Evolutionary conservation across 768 basidiomycete species (phyloP), one percentile per base, ranked within the genome.

Genomic region (Termitomyces heimii): DNA sequence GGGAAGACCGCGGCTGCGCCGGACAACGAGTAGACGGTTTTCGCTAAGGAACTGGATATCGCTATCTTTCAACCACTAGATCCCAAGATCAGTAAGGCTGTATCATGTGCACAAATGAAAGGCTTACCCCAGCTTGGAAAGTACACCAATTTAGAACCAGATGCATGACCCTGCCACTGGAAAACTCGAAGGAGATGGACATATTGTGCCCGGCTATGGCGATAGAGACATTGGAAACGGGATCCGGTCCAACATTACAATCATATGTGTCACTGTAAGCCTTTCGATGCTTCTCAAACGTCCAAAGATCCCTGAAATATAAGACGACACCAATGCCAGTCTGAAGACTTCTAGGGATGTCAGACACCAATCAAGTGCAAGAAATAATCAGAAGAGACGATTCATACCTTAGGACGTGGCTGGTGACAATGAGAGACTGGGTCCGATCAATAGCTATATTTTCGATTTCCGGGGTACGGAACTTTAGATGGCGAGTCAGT

Each of bases 221-320:
- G 55, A 77, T 71, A 22, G 72, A 63, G 53, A 75, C 67, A 44
- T 68, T 72, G 14, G 64, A 61, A 34, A 79, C 69, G 6, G 72
- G 69, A 7, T 67, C 69, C 46, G 71, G 45, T 20, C 74, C 77
- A 18, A 72, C 73, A 28, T 65, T 68, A 58, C 77, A 76, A 44
- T 79, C 77, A 58, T 76, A 79, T 35, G 69, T 70, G 34, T 74
- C 65, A 12, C 70, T 67, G 39, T 65, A 66, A 29, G 81, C 77
- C 50, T 68, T 71, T 31, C 77, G 71, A 63, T 86, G 83, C 62
- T 81, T 81, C 55, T 75, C 78, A 57, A 81, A 82, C n/a, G 72
- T 73, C 72, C 78, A 79, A 51, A 85, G 67, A 64, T 83, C 73
- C 57, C 82, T 78, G 56, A 86, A 74, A 60, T 81, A 81, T 60